These are phyloP conservation scores for Mikania micrantha DNA, from an alignment of 129 eudicot genomes.

Conservation along the genomic window DNA sequence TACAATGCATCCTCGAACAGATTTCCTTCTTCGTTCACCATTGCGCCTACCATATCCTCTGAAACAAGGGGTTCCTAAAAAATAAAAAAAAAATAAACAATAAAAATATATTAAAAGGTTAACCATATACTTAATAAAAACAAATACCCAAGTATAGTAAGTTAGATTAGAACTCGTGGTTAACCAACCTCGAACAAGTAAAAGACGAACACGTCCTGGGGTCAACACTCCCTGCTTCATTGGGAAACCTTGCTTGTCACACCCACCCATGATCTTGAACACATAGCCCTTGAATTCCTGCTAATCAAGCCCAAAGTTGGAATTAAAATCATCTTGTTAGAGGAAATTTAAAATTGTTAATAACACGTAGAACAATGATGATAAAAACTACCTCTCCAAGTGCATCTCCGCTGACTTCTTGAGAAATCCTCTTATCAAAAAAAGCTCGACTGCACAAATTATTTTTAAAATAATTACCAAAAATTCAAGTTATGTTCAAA, in stretches of 20 bases:
- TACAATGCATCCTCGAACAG: conserved; percentile 82
- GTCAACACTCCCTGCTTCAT: conserved; percentile 92
- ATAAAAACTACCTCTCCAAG: conserved; percentile 61
- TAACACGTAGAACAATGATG: neutral
- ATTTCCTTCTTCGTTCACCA: conserved; percentile 82
- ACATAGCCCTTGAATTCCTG: conserved; percentile 84
- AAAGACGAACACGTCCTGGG: conserved; percentile 81
- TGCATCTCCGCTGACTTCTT: conserved; percentile 81
- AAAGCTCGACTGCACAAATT: conserved; percentile 56
- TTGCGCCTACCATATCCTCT: conserved; percentile 77
- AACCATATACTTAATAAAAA: neutral
- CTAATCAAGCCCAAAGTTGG: neutral
- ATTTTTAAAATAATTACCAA: neutral
- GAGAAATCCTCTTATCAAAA: conserved; percentile 92
- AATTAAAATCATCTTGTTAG: neutral
- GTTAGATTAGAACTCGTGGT: neutral
- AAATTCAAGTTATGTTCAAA: neutral
- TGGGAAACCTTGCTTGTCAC: conserved; percentile 90
- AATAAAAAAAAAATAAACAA: neutral
- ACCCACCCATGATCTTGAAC: conserved; percentile 87
- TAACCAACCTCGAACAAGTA: conserved; percentile 57
- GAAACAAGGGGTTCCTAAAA: conserved; percentile 76
- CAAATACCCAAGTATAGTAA: neutral
- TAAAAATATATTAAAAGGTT: neutral
- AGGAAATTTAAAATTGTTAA: neutral